phyloP scores from a whole-genome alignment of 768 basidiomycete species.

The Mycena maculata region DNA sequence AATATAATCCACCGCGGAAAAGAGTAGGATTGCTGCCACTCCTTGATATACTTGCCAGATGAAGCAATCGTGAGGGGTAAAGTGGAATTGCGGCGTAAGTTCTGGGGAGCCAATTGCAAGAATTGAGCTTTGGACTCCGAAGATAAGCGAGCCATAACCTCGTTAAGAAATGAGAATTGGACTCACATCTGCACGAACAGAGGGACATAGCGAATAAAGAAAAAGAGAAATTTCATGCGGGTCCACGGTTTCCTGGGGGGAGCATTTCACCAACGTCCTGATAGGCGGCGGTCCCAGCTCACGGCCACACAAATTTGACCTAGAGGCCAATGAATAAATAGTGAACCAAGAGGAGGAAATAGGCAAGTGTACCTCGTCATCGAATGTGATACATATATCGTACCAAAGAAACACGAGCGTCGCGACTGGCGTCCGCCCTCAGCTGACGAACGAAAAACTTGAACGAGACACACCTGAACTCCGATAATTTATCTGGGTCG shows the following conservation, averaged over 20 bases:
- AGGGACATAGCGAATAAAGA: conserved; percentile 53
- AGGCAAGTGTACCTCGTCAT: conserved; percentile 49
- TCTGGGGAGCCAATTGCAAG: conserved; percentile 49
- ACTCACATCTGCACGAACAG: conserved; percentile 51
- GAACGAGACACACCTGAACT: conserved; percentile 23
- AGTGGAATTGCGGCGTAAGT: conserved; percentile 49
- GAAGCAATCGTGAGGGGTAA: conserved; percentile 54
- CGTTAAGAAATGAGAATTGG: not conserved
- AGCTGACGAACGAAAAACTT: not conserved
- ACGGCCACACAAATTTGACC: conserved; percentile 57
- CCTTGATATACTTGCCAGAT: conserved; percentile 60
- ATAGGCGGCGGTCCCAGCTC: conserved; percentile 36
- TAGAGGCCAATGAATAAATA: conserved; percentile 25
- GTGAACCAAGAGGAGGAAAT: not conserved
- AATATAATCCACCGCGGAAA: conserved; percentile 50
- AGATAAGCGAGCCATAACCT: not conserved
- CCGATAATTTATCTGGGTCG: conserved; percentile 19
- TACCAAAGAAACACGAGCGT: conserved; percentile 53
- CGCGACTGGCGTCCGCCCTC: conserved; percentile 42
- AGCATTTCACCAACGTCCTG: conserved; percentile 15
- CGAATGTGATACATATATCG: conserved; percentile 54
- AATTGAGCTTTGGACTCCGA: conserved; percentile 39
- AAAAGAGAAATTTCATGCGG: conserved; percentile 50
- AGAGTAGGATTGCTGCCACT: conserved; percentile 43
- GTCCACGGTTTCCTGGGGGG: conserved; percentile 44